Conservation (phyloP, 164 flowering plant genomes). For the Hamamelis virginiana region DNA sequence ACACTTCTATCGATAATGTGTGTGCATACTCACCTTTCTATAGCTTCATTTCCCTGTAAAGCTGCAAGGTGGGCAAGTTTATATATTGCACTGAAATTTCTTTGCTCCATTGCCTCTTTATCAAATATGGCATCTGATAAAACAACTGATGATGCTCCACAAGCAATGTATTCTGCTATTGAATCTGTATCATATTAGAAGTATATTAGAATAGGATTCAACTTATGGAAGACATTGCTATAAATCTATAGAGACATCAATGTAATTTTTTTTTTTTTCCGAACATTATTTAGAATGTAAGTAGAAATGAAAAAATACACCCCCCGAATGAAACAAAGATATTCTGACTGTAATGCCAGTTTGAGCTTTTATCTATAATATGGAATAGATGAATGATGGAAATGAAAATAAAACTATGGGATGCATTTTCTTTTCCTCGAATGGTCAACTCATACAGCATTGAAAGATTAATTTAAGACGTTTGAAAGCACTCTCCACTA, state of each 20-base stretch:
- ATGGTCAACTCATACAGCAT: too few relatives aligned
- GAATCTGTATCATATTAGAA: conserved; percentile 37
- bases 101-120: conserved; percentile 49
- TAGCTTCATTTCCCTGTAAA: conserved; percentile 38
- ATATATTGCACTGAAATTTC: conserved; percentile 41
- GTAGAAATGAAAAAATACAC: too few relatives aligned
- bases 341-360: too few relatives aligned
- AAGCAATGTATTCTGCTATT: conserved; percentile 42
- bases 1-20: too few relatives aligned
- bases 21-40: too few relatives aligned
- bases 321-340: too few relatives aligned
- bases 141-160: conserved; percentile 74
- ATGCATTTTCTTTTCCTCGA: too few relatives aligned
- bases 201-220: conserved; percentile 2
- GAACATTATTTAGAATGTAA: too few relatives aligned
- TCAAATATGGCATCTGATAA: conserved; percentile 79
- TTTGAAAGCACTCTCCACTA: background rate
- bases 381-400: too few relatives aligned
- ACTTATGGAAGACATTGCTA: background rate
- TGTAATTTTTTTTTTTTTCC: too few relatives aligned
- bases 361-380: too few relatives aligned
- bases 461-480: background rate
- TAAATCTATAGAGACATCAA: background rate
- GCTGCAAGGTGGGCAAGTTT: conserved; percentile 51
- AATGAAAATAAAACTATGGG: too few relatives aligned